Percentiles rank a stretch among this genome's conserved stretches.
These are phyloP conservation scores for Corinectria fuckeliana DNA, from an alignment of 2,329 filamentous ascomycete genomes.

Conservation along the genomic window DNA sequence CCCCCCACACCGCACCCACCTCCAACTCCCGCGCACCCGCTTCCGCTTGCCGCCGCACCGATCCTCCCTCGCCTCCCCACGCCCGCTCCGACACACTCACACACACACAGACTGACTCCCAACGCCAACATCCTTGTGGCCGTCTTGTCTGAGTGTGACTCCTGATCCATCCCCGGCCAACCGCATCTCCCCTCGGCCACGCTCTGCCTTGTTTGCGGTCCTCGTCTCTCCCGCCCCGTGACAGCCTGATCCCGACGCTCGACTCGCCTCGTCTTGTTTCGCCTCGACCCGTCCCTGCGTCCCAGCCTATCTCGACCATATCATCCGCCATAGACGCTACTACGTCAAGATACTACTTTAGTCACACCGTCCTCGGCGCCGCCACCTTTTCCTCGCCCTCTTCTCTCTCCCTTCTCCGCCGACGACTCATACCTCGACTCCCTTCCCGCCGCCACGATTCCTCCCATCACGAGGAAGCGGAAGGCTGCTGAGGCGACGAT, in stretches of 20 bases:
- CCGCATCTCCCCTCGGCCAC: not conserved
- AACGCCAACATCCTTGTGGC: not conserved
- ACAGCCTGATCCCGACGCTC: constrained; percentile 5
- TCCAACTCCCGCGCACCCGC: not conserved
- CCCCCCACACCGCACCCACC: not conserved
- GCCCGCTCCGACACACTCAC: not conserved
- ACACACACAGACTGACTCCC: not conserved
- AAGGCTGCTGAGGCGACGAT: constrained; percentile 71
- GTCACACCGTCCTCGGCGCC: constrained; percentile 18
- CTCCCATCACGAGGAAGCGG: constrained; percentile 65
- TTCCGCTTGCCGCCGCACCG: not conserved
- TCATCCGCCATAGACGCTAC: constrained; percentile 13
- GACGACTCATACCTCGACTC: not conserved
- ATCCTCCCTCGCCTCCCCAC: not conserved
- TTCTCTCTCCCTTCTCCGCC: not conserved
- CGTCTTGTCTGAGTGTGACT: not conserved
- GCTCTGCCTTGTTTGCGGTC: not conserved
- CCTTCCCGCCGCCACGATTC: constrained; percentile 58
- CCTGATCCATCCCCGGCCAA: not conserved
- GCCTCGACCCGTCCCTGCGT: not conserved
- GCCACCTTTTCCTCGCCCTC: constrained; percentile 2
- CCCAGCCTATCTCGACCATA: constrained; percentile 13
- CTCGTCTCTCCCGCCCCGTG: constrained; percentile 10
- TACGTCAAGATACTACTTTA: constrained; percentile 1
- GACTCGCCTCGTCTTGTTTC: constrained; percentile 4